These are phyloP conservation scores for Teunomyces stri DNA, from an alignment of 805 yeast genomes.

Conservation along the genomic window DNA sequence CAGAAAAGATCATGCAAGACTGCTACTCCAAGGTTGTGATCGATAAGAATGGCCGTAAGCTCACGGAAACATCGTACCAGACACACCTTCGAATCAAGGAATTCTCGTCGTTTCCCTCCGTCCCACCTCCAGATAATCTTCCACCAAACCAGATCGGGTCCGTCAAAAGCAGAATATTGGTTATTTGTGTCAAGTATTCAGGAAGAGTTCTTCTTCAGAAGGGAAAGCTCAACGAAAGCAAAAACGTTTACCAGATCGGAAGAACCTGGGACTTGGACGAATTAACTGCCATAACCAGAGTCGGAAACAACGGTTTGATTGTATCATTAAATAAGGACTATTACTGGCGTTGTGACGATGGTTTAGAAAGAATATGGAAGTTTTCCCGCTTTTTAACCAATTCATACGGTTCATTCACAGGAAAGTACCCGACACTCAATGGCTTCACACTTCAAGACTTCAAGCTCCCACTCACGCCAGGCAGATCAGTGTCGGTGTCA, in stretches of 20 bases:
- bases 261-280: constrained; percentile 88
- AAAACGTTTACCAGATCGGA: constrained; percentile 81
- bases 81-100: constrained; percentile 77
- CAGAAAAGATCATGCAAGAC: constrained; percentile 35
- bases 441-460: constrained; percentile 36
- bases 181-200: constrained; percentile 58
- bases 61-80: constrained; percentile 48
- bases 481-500: constrained; percentile 3
- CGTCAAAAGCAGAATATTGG: constrained; percentile 58
- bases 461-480: constrained; percentile 28
- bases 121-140: constrained; percentile 61
- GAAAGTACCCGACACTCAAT: constrained; percentile 35
- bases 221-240: constrained; percentile 70
- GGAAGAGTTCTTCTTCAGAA: constrained; percentile 77
- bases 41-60: constrained; percentile 20
- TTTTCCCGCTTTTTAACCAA: constrained; percentile 33
- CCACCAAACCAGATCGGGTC: constrained; percentile 37
- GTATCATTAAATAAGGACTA: constrained; percentile 71
- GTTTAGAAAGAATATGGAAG: constrained; percentile 33
- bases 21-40: constrained; percentile 34
- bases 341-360: constrained; percentile 62
- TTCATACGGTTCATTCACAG: constrained; percentile 32
- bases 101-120: constrained; percentile 65
- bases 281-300: constrained; percentile 52
- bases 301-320: constrained; percentile 54